Percentiles rank a stretch among this genome's conserved stretches.
Conservation (phyloP, 495 filamentous ascomycete genomes). For the Daldinia caldariorum region DNA sequence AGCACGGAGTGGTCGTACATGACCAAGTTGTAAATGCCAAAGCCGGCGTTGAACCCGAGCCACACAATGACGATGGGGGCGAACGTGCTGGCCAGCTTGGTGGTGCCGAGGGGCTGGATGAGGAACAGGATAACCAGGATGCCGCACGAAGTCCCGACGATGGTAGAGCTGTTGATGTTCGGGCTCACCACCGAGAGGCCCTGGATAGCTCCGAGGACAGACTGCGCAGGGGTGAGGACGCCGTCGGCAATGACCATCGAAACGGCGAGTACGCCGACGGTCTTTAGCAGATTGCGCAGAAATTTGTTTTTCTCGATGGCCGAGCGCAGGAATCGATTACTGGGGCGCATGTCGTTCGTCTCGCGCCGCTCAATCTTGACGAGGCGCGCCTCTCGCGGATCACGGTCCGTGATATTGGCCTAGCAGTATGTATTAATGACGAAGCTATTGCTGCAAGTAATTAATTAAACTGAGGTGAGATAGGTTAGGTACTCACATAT, state of each 20-base stretch:
- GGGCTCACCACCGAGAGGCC: slow-evolving; percentile 64
- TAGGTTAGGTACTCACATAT: too few relatives aligned
- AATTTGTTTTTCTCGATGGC: slow-evolving; percentile 66
- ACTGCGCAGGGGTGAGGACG: slow-evolving; percentile 74
- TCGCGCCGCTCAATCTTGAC: slow-evolving; percentile 68
- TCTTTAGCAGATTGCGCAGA: slow-evolving; percentile 65
- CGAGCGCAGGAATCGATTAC: slow-evolving; percentile 63
- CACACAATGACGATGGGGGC: slow-evolving; percentile 79
- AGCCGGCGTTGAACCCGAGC: slow-evolving; percentile 72
- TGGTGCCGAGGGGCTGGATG: slow-evolving; percentile 75
- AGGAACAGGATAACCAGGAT: slow-evolving; percentile 74
- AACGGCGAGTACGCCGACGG: slow-evolving; percentile 75
- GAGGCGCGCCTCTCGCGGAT: slow-evolving; percentile 60
- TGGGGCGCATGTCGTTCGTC: slow-evolving; percentile 62
- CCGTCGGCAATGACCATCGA: slow-evolving; percentile 76
- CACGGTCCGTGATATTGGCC: slow-evolving; percentile 65
- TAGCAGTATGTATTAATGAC: slow-evolving; percentile 35
- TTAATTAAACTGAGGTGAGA: too few relatives aligned
- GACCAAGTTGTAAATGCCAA: slow-evolving; percentile 76
- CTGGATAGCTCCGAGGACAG: slow-evolving; percentile 76
- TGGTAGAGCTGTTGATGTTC: slow-evolving; percentile 60
- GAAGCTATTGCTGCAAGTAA: not conserved
- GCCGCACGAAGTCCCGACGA: slow-evolving; percentile 73
- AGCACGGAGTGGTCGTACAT: slow-evolving; percentile 72
- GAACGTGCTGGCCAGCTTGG: slow-evolving; percentile 70